Base-by-base conservation (phyloP, 768 basidiomycete genomes). In the Suillus americanus region DNA sequence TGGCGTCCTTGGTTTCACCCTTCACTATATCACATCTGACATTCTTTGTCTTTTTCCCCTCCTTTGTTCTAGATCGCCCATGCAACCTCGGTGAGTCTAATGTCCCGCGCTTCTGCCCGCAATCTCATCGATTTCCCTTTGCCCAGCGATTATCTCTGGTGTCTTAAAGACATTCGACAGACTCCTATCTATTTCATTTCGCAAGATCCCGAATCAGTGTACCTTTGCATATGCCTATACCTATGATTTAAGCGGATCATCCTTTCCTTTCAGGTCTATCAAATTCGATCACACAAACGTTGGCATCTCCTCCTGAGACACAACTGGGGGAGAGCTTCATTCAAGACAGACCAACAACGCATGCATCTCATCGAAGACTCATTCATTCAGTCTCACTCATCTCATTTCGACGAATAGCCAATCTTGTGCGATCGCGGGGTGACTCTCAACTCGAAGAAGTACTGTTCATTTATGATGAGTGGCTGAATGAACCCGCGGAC, bases 81-180 rank as follows among this genome's bases (percentile, higher is more conserved):
- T 40, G 38, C 23, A 1, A 40, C 56, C 56, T 59, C 56, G 56
- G 56, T 28, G 25, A 28, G 38, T 59, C 38, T 40, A 59, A 25
- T 40, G 10, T 25, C 56, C 18, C 10, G 5, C 56, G 25, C 56
- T 59, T 59, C 56, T 59, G 56, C 38, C 56, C 56, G 56, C 38
- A 59, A 40, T 59, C 25, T 40, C 25, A 57, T 59, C 25, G 25
- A 59, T 41, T 55, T 16, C 56, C 56, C 56, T 40, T 40, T 59
- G 56, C 56, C 56, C 56, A 59, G 56, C 35, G 56, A 59, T 59
- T 59, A 59, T 59, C 56, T 59, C 23, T 54, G 12, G 12, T 54
- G 53, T 54, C 53, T 54, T 41, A 23, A 28, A 59, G 38, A 40
- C 25, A 25, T 25, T 28, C 28, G 5, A 40, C 53, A 5, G 13